Conservation (phyloP, 805 yeast species). For the Metschnikowia dekortorum region DNA sequence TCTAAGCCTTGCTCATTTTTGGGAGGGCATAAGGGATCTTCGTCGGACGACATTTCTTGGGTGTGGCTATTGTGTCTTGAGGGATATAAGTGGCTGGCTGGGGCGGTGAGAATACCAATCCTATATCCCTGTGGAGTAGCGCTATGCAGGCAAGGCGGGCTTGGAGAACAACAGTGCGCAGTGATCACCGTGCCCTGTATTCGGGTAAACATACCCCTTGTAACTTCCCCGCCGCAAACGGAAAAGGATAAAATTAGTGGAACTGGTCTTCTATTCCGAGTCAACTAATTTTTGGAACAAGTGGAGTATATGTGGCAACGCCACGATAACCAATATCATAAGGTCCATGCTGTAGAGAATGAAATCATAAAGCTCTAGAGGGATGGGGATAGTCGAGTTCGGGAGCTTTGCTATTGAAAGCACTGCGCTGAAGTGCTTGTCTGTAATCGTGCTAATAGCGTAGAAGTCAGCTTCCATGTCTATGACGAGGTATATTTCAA, state of each 20-base stretch:
- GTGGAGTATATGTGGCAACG: slow-evolving; percentile 1
- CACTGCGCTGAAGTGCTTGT: slow-evolving; percentile 4
- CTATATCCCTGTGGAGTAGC: slow-evolving; percentile 4
- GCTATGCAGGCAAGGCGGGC: slow-evolving; percentile 2
- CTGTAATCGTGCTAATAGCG: slow-evolving; percentile 6
- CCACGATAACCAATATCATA: slow-evolving; percentile 9
- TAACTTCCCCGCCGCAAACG: neutral
- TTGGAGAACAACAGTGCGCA: slow-evolving; percentile 1
- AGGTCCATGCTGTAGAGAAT: slow-evolving; percentile 13
- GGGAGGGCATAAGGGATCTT: slow-evolving; percentile 50
- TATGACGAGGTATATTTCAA: slow-evolving; percentile 15
- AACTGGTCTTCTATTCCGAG: neutral
- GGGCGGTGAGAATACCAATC: slow-evolving; percentile 3
- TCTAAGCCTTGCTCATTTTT: slow-evolving; percentile 45
- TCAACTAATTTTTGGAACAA: neutral
- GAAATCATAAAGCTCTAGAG: slow-evolving; percentile 16
- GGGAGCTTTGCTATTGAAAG: slow-evolving; percentile 14
- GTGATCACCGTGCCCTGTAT: neutral
- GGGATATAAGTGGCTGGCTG: neutral
- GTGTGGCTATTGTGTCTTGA: neutral
- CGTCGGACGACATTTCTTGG: slow-evolving; percentile 29
- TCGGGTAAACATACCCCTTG: too few relatives aligned
- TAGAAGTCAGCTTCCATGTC: slow-evolving; percentile 14
- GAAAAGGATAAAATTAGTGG: neutral
- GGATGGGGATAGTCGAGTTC: slow-evolving; percentile 13